A percentile compares a stretch with the other conserved stretches of the same genome.
These are phyloP conservation scores for Diddensiella caesifluorescens DNA, from an alignment of 805 yeast species.

Conservation along the genomic window DNA sequence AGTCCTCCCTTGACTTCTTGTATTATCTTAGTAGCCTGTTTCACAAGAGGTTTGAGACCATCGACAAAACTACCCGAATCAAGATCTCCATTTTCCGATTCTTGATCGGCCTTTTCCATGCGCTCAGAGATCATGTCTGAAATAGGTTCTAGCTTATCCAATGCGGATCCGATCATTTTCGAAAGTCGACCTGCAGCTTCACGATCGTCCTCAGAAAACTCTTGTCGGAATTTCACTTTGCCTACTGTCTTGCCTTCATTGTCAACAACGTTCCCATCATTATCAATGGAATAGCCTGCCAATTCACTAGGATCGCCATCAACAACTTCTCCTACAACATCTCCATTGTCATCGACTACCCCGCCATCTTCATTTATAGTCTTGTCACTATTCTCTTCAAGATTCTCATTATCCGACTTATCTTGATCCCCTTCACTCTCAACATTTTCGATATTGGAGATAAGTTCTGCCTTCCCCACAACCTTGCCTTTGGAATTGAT, in stretches of 20 bases:
- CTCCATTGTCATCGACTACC: background rate
- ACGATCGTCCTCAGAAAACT: background rate
- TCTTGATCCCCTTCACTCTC: background rate
- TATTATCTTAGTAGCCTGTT: background rate
- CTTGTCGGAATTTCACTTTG: background rate
- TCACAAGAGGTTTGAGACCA: background rate
- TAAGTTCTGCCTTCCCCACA: background rate
- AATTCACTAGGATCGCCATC: background rate
- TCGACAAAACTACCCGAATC: background rate
- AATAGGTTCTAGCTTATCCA: background rate
- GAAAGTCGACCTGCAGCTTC: background rate
- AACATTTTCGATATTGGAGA: background rate
- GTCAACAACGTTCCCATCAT: background rate
- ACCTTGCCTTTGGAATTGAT: background rate
- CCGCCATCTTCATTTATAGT: conserved; percentile 1
- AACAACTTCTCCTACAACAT: background rate
- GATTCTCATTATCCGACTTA: background rate
- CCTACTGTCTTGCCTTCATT: conserved; percentile 1
- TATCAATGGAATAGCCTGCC: background rate
- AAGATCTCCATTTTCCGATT: background rate
- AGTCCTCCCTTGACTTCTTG: background rate
- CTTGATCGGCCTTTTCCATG: background rate
- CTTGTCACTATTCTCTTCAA: background rate
- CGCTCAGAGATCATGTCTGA: background rate
- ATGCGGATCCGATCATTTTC: background rate